Evolutionary conservation across 768 basidiomycete genomes (phyloP).

Genomic region (Crassisporium funariophilum): DNA sequence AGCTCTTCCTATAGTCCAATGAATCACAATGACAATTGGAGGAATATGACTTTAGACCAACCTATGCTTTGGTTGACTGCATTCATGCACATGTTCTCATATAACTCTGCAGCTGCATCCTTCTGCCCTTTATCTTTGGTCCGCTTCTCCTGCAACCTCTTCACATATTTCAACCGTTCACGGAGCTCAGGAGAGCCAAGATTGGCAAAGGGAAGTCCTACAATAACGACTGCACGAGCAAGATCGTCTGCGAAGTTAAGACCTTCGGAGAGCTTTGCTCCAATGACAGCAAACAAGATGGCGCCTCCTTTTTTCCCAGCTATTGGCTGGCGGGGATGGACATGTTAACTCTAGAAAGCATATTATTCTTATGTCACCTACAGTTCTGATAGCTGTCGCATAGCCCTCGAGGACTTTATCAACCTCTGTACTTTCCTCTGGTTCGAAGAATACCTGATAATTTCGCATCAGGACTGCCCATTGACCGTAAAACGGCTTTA

Average conservation of each 20-base stretch:
- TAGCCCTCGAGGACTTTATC: constrained; percentile 79
- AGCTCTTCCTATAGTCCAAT: constrained; percentile 71
- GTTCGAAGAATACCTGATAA: constrained; percentile 92
- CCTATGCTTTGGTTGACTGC: constrained; percentile 98
- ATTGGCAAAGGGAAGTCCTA: constrained; percentile 94
- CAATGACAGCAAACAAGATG: constrained; percentile 90
- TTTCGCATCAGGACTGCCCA: no score
- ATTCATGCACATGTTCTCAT: constrained; percentile 90
- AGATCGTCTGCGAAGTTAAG: constrained; percentile 76
- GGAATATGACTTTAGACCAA: constrained; percentile 37
- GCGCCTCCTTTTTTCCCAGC: constrained; percentile 59
- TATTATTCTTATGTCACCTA: not conserved
- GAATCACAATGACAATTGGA: not conserved
- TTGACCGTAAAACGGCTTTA: no score
- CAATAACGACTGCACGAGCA: constrained; percentile 82
- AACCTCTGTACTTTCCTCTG: constrained; percentile 68
- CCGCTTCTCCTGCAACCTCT: constrained; percentile 51
- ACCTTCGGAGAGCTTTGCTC: constrained; percentile 97
- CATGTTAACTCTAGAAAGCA: not conserved
- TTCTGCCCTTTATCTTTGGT: constrained; percentile 43
- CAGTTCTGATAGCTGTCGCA: constrained; percentile 46
- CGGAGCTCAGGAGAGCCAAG: constrained; percentile 86
- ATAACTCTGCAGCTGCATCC: constrained; percentile 80
- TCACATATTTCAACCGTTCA: constrained; percentile 90
- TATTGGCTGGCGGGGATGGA: constrained; percentile 6